Conservation (phyloP, 495 filamentous ascomycete species). For the Parachaetomium inaequale region DNA sequence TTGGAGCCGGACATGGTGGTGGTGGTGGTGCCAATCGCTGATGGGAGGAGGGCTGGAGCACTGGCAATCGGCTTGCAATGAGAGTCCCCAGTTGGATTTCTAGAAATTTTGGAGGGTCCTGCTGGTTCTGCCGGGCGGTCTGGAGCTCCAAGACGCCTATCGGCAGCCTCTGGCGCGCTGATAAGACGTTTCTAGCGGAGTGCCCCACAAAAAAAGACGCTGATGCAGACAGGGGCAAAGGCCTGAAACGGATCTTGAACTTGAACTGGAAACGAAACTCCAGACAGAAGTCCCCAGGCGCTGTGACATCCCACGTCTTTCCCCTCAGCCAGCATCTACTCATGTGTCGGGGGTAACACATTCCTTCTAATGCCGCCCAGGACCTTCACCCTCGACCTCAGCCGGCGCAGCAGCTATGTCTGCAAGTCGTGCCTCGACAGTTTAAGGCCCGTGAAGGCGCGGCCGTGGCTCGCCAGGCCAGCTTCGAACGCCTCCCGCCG, state of each 20-base stretch:
- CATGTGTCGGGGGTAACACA: not conserved
- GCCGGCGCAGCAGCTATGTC: conserved; percentile 32
- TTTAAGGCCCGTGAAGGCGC: conserved; percentile 21
- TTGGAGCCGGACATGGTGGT: conserved; percentile 40
- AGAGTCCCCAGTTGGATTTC: conserved; percentile 4
- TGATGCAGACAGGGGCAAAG: not conserved
- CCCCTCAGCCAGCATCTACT: not conserved
- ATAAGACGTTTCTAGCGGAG: conserved; percentile 25
- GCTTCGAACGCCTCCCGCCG: conserved; percentile 19
- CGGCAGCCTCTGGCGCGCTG: conserved; percentile 16
- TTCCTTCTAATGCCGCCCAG: conserved; percentile 30
- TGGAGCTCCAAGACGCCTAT: conserved; percentile 16
- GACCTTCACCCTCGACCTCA: conserved; percentile 25
- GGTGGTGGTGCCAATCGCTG: not conserved
- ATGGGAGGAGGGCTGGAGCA: not conserved
- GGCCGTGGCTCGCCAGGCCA: conserved; percentile 24
- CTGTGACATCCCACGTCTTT: not conserved
- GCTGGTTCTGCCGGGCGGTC: conserved; percentile 35
- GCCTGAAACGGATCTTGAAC: not conserved
- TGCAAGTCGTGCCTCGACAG: conserved; percentile 35
- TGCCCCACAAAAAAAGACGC: conserved; percentile 23
- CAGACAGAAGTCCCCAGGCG: not conserved
- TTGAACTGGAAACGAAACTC: not conserved
- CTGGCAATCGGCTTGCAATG: not conserved
- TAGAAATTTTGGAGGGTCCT: conserved; percentile 34